Percentiles rank a stretch among this genome's conserved stretches.
Conservation (phyloP, 192 early-diverging fungal genomes). For the Anaeromyces robustus region DNA sequence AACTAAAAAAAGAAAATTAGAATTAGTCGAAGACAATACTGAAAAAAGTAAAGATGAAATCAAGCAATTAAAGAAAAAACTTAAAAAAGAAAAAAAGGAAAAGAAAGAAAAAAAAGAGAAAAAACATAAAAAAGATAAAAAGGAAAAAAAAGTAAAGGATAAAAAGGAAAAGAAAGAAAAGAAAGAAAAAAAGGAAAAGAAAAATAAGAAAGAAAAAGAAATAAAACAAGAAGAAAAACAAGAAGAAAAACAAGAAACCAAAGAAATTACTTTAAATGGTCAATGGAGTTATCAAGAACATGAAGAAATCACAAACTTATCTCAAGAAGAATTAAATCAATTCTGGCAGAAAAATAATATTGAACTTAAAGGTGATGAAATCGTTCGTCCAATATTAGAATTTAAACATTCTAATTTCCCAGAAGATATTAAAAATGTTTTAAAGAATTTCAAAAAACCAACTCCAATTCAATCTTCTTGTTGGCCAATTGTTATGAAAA, state of each 20-base stretch:
- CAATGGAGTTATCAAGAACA: slow-evolving; percentile 14
- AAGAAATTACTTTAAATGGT: slow-evolving; percentile 1
- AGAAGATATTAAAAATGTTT: slow-evolving; percentile 39
- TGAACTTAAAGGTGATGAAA: slow-evolving; percentile 11
- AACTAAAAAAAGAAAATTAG: not conserved
- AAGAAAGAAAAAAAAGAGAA: slow-evolving; percentile 17
- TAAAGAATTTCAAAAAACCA: slow-evolving; percentile 59
- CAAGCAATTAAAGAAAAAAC: not conserved
- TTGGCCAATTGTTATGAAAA: slow-evolving; percentile 74
- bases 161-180: slow-evolving; percentile 3
- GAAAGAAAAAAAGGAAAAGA: not conserved
- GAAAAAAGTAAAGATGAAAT: not conserved
- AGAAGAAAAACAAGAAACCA: slow-evolving; percentile 2
- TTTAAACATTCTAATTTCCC: slow-evolving; percentile 62
- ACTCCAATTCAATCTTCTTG: slow-evolving; percentile 86
- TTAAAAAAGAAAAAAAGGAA: slow-evolving; percentile 9
- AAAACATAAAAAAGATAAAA: slow-evolving; percentile 10
- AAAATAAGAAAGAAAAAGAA: too few relatives aligned
- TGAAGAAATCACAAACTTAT: not conserved
- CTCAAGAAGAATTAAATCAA: slow-evolving; percentile 10
- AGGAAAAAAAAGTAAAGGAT: slow-evolving; percentile 24
- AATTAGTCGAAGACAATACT: not conserved
- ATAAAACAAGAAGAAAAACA: not conserved
- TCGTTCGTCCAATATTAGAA: slow-evolving; percentile 49
- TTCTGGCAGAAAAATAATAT: slow-evolving; percentile 22